Conservation (phyloP, 148 eudicot genomes). For the Silene conica region DNA sequence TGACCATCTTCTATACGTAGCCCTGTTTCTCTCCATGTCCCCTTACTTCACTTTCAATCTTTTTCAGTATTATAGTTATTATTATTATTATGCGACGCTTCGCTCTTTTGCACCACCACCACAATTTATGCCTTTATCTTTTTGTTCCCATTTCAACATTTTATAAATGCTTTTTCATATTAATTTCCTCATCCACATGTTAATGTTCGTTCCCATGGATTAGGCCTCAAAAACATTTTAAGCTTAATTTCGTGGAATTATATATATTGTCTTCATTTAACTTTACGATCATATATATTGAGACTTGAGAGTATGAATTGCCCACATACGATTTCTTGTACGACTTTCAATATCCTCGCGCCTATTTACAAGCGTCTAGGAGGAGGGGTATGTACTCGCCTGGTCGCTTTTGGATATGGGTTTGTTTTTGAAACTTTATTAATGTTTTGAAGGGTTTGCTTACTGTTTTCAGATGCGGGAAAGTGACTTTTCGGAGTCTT, state of each 20-base stretch:
- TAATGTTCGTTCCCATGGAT: neutral
- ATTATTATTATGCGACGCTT: neutral
- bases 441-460: neutral
- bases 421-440: neutral
- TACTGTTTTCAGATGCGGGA: conserved; percentile 30
- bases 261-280: neutral
- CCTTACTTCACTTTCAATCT: conserved; percentile 12
- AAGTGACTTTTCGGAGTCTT: conserved; percentile 37
- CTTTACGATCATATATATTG: conserved; percentile 8
- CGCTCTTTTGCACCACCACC: conserved; percentile 10
- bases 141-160: neutral
- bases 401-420: neutral
- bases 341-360: conserved; percentile 49
- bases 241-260: neutral
- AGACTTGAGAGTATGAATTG: neutral
- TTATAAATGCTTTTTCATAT: neutral
- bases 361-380: conserved; percentile 52
- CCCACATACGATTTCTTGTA: conserved; percentile 30
- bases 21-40: neutral
- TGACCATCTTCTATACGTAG: neutral
- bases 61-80: neutral
- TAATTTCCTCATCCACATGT: conserved; percentile 10
- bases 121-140: neutral
- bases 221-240: neutral
- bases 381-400: conserved; percentile 27